A percentile compares a stretch with the other conserved stretches of the same genome.
phyloP scores from a whole-genome alignment of 2,329 filamentous ascomycete species.

The Nemania sp. region DNA sequence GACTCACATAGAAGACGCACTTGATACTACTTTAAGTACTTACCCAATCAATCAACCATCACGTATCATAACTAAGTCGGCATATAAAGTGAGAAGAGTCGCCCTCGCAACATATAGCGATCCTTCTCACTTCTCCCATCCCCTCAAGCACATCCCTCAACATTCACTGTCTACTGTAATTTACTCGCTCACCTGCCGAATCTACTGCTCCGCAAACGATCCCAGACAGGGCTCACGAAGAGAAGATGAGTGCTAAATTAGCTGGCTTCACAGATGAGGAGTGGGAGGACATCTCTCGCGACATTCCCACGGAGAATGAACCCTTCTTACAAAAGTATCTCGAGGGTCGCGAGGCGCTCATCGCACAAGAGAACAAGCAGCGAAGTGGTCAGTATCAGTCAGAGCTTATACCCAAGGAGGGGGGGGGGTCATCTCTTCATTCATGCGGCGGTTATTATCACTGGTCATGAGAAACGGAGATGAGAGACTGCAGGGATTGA shows the following conservation, averaged over 20 bases:
- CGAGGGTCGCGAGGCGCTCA: conserved; percentile 72
- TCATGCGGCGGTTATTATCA: conserved; percentile 15
- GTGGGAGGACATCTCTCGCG: conserved; percentile 61
- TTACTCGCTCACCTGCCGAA: neutral
- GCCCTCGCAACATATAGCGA: neutral
- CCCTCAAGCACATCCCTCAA: neutral
- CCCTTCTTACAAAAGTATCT: conserved; percentile 84
- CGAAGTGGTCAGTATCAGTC: conserved; percentile 67
- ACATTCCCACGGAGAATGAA: conserved; percentile 65
- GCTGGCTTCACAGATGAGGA: conserved; percentile 53
- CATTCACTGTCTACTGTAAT: neutral
- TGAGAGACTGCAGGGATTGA: neutral
- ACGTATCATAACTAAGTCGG: no score
- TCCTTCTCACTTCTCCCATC: neutral
- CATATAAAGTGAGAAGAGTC: conserved; percentile 11
- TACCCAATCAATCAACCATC: neutral
- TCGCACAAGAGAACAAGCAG: conserved; percentile 79
- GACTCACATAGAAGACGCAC: neutral
- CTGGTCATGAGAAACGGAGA: no score
- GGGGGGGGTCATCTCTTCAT: conserved; percentile 29
- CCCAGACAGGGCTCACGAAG: no score
- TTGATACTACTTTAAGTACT: no score
- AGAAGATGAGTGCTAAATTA: conserved; percentile 22
- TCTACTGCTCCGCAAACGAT: neutral
- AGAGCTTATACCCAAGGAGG: conserved; percentile 5